Evolutionary conservation across 768 basidiomycete species (phyloP).

Genomic region (Tylopilus sp.): DNA sequence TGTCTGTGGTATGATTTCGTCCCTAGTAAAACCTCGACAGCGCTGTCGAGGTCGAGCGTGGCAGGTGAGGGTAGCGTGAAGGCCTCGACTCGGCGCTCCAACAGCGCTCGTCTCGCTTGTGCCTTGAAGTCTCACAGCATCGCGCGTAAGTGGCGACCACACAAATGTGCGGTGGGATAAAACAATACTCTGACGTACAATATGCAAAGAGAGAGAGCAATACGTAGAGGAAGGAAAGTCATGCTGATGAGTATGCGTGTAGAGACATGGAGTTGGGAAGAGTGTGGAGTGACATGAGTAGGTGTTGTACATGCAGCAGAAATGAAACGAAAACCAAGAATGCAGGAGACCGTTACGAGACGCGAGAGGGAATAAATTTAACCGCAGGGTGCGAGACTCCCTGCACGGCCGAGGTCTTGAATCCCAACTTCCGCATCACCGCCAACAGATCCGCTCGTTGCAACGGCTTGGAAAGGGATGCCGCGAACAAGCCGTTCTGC

Average conservation of each 20-base stretch:
- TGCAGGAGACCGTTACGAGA: conserved; percentile 23
- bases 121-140: too few species aligned
- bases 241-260: conserved; percentile 32
- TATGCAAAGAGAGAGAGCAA: conserved; percentile 35
- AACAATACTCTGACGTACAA: conserved; percentile 45
- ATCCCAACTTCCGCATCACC: conserved; percentile 83
- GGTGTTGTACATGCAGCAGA: conserved; percentile 30
- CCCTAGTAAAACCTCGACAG: background rate
- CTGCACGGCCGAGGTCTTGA: conserved; percentile 78
- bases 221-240: conserved; percentile 13
- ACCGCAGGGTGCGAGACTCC: conserved; percentile 46
- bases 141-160: background rate
- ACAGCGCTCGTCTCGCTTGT: conserved; percentile 27
- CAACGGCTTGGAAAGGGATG: conserved; percentile 84
- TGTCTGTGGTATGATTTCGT: conserved; percentile 6
- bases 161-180: conserved; percentile 17
- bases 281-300: conserved; percentile 31
- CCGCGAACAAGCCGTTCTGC: conserved; percentile 68
- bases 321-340: conserved; percentile 24
- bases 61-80: background rate
- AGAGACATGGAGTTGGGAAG: conserved; percentile 19
- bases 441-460: conserved; percentile 82
- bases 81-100: background rate
- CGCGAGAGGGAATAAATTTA: conserved; percentile 47
- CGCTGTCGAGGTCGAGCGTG: background rate